Conservation (phyloP, 1,139 yeast species). For the Lizanozyma gosingica region DNA sequence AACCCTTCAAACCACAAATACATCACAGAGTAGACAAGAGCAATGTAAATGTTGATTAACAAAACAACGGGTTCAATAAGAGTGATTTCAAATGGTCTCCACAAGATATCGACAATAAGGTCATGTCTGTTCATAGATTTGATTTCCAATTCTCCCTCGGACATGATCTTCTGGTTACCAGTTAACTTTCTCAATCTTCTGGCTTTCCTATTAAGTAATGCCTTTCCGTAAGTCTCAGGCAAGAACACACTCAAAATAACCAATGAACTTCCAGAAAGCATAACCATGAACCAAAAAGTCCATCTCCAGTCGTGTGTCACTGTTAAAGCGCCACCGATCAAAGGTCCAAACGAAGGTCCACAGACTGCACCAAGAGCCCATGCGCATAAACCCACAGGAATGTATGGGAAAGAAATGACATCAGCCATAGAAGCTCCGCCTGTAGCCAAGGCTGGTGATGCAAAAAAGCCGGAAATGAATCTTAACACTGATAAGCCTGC, state of each 20-base stretch:
- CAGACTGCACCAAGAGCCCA: constrained; percentile 26
- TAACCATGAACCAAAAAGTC: constrained; percentile 35
- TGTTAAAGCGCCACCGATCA: constrained; percentile 20
- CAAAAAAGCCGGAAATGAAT: constrained; percentile 26
- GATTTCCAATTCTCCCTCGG: constrained; percentile 35
- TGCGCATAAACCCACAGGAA: constrained; percentile 19
- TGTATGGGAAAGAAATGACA: constrained; percentile 15
- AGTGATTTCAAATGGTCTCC: constrained; percentile 25
- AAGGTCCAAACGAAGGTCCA: constrained; percentile 28
- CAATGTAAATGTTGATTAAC: constrained; percentile 21
- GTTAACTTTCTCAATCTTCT: constrained; percentile 35
- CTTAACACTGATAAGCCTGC: constrained; percentile 24
- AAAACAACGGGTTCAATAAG: constrained; percentile 25
- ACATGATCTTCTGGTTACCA: constrained; percentile 29
- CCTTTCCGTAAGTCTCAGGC: constrained; percentile 44
- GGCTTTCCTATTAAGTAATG: constrained; percentile 40
- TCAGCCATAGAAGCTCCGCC: constrained; percentile 31
- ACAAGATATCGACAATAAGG: constrained; percentile 15
- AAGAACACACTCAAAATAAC: constrained; percentile 24
- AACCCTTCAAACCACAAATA: constrained; percentile 28
- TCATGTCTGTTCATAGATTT: constrained; percentile 17
- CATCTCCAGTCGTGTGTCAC: constrained; percentile 28
- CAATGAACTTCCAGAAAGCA: constrained; percentile 26
- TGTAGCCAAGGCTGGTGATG: constrained; percentile 27
- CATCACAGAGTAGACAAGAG: constrained; percentile 21